phyloP scores from a whole-genome alignment of 352 stramenopile genomes.

The Phytophthora palmivora region DNA sequence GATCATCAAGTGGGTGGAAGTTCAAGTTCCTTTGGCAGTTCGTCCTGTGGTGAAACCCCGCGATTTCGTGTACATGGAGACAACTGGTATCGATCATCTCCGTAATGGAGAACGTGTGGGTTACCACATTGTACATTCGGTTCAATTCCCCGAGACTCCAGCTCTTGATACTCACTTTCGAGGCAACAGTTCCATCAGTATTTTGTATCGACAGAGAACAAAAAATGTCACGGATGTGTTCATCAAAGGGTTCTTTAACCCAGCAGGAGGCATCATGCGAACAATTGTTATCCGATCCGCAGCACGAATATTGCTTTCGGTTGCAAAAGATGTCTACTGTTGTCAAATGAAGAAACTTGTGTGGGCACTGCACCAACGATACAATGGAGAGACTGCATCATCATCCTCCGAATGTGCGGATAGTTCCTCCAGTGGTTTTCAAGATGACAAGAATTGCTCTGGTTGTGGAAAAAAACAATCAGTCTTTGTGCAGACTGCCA shows the following conservation, averaged over 20 bases:
- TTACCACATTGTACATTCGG: slow-evolving; percentile 51
- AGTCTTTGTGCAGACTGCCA: slow-evolving; percentile 30
- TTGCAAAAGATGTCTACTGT: slow-evolving; percentile 52
- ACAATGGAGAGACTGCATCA: slow-evolving; percentile 16
- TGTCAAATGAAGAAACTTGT: slow-evolving; percentile 71
- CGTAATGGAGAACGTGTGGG: slow-evolving; percentile 51
- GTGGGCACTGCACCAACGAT: slow-evolving; percentile 48
- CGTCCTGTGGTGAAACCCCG: slow-evolving; percentile 52
- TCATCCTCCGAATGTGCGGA: slow-evolving; percentile 23
- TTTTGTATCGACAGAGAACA: slow-evolving; percentile 58
- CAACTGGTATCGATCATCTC: slow-evolving; percentile 44
- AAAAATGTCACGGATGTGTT: slow-evolving; percentile 63
- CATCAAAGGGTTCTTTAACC: slow-evolving; percentile 55
- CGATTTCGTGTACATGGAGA: slow-evolving; percentile 58
- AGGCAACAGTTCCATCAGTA: slow-evolving; percentile 63
- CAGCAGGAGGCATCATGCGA: slow-evolving; percentile 43
- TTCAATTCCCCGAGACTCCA: slow-evolving; percentile 55
- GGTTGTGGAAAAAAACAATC: slow-evolving; percentile 40
- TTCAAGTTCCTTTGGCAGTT: slow-evolving; percentile 35
- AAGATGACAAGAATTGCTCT: slow-evolving; percentile 28
- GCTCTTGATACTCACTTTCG: slow-evolving; percentile 43
- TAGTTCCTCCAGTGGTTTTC: slow-evolving; percentile 4
- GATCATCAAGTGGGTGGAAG: slow-evolving; percentile 63
- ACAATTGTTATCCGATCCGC: slow-evolving; percentile 42
- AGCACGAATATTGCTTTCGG: slow-evolving; percentile 40